These are phyloP conservation scores for Ganoderma leucocontextum DNA, from an alignment of 1,284 basidiomycete species.

Conservation along the genomic window DNA sequence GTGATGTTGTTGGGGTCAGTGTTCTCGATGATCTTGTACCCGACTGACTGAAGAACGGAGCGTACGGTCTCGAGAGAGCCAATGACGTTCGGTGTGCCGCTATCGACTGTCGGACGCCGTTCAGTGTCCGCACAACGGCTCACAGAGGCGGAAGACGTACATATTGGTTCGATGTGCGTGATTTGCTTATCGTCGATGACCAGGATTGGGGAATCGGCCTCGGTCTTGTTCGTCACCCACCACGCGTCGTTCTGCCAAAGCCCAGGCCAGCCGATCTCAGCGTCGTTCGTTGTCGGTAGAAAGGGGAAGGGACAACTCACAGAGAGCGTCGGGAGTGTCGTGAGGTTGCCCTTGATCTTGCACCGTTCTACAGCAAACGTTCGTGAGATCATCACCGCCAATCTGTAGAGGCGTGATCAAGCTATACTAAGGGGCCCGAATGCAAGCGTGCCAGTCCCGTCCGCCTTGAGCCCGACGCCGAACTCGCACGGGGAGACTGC, in stretches of 20 bases:
- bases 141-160: slow-evolving; percentile 1
- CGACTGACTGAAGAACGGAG: slow-evolving; percentile 11
- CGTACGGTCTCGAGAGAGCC: slow-evolving; percentile 22
- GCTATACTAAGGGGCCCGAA: slow-evolving; percentile 22
- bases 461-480: slow-evolving; percentile 14
- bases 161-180: slow-evolving; percentile 16
- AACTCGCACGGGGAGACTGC: slow-evolving; percentile 27
- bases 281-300: no score
- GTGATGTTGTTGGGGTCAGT: slow-evolving; percentile 21
- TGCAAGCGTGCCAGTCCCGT: slow-evolving; percentile 14
- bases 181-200: slow-evolving; percentile 24
- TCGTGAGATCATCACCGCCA: not conserved
- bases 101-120: slow-evolving; percentile 20
- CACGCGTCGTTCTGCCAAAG: slow-evolving; percentile 19
- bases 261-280: not conserved
- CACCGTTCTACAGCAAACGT: slow-evolving; percentile 7
- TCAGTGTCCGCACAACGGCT: not conserved
- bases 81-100: slow-evolving; percentile 28
- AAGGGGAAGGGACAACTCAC: not conserved
- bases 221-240: slow-evolving; percentile 21
- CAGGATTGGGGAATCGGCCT: slow-evolving; percentile 15
- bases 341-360: slow-evolving; percentile 20
- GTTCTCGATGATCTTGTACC: slow-evolving; percentile 27
- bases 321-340: slow-evolving; percentile 15
- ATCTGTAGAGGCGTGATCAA: no score